A percentile compares a stretch with the other conserved stretches of the same genome.
Conservation (phyloP, 371 early-diverging fungal species). For the Parasitella parasitica region DNA sequence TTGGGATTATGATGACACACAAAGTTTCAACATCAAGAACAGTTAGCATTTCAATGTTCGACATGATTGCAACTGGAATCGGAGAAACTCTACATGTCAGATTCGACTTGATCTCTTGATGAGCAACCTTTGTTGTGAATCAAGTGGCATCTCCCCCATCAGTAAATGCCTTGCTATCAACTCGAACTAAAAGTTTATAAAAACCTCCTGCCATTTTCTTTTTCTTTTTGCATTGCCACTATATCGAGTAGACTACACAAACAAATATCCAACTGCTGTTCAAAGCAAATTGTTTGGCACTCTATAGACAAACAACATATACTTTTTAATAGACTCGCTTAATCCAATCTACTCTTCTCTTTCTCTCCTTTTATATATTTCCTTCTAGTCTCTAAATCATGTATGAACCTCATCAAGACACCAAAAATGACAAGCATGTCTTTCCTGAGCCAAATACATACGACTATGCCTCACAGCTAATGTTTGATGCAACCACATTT, state of each 20-base stretch:
- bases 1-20: not conserved
- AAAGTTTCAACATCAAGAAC: not conserved
- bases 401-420: constrained; percentile 18
- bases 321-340: not conserved
- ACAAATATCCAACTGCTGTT: not conserved
- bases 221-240: not conserved
- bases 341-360: not conserved
- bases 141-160: not conserved
- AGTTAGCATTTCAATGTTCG: constrained; percentile 10
- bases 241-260: not conserved
- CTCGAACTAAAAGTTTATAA: not conserved
- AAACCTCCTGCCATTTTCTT: not conserved
- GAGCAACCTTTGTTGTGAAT: not conserved
- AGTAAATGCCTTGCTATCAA: not conserved
- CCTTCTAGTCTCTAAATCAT: not conserved
- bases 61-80: constrained; percentile 11
- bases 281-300: not conserved
- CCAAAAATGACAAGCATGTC: constrained; percentile 12
- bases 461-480: constrained; percentile 20
- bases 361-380: not conserved
- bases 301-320: not conserved
- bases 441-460: constrained; percentile 23
- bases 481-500: constrained; percentile 23
- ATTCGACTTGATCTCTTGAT: not conserved
- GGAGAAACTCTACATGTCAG: constrained; percentile 19